Percentiles rank a stretch among this genome's conserved stretches.
These are phyloP conservation scores for Globisporangium viniferum DNA, from an alignment of 352 stramenopile species.

Conservation along the genomic window DNA sequence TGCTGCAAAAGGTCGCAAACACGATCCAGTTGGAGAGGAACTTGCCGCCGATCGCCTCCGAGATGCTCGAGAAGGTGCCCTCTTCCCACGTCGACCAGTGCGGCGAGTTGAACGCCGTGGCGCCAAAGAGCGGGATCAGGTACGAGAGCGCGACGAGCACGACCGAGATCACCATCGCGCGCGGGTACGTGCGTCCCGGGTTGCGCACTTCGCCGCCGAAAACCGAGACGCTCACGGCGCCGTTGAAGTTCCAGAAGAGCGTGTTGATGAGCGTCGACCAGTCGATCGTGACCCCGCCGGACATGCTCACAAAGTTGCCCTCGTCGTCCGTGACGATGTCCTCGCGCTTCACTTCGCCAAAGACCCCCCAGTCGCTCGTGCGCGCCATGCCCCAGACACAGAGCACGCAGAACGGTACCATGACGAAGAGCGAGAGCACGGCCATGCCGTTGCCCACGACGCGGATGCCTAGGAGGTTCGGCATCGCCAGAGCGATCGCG, in stretches of 20 bases:
- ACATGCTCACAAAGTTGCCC: slow-evolving; percentile 40
- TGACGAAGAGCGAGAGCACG: slow-evolving; percentile 79
- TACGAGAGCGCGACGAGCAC: slow-evolving; percentile 83
- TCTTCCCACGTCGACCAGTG: slow-evolving; percentile 86
- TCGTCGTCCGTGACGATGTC: slow-evolving; percentile 33
- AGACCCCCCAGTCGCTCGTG: slow-evolving; percentile 30
- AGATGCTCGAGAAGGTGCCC: slow-evolving; percentile 86
- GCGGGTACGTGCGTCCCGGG: slow-evolving; percentile 73
- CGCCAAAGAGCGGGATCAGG: slow-evolving; percentile 83
- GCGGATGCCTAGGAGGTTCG: slow-evolving; percentile 60
- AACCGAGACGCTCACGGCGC: slow-evolving; percentile 84
- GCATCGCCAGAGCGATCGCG: slow-evolving; percentile 34
- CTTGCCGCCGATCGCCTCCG: slow-evolving; percentile 72
- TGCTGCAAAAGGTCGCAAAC: slow-evolving; percentile 83
- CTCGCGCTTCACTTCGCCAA: slow-evolving; percentile 34
- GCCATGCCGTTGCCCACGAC: slow-evolving; percentile 80
- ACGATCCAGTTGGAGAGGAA: slow-evolving; percentile 90
- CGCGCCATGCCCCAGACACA: slow-evolving; percentile 29
- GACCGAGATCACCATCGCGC: slow-evolving; percentile 77
- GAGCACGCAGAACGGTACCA: slow-evolving; percentile 89
- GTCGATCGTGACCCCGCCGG: slow-evolving; percentile 33
- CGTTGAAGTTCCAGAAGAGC: slow-evolving; percentile 96
- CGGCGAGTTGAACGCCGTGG: slow-evolving; percentile 59
- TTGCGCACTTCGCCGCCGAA: slow-evolving; percentile 90
- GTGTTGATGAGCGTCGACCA: slow-evolving; percentile 91